Conservation (phyloP, 2,329 filamentous ascomycete species). For the Leptographium lundbergii region DNA sequence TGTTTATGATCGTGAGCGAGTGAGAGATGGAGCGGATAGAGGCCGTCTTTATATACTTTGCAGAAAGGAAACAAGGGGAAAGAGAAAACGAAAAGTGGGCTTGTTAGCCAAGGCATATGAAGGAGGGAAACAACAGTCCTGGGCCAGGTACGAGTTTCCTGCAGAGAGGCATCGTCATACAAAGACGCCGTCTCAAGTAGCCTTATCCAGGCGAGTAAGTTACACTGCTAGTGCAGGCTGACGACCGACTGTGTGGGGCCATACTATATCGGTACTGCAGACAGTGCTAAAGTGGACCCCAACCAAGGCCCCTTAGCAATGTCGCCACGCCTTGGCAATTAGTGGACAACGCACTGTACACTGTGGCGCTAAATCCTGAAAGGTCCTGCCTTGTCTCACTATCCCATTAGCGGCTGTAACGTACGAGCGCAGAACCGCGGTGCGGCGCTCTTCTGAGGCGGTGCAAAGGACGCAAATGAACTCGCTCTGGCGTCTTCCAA, state of each 20-base stretch:
- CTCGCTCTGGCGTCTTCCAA: background rate
- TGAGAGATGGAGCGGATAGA: background rate
- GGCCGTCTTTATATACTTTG: background rate
- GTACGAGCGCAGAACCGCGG: background rate
- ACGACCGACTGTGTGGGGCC: background rate
- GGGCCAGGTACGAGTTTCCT: background rate
- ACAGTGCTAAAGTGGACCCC: background rate
- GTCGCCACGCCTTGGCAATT: background rate
- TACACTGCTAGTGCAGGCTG: background rate
- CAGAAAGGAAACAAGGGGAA: background rate
- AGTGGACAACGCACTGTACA: background rate
- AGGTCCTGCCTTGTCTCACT: constrained; percentile 1
- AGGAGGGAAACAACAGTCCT: background rate
- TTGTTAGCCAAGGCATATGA: background rate
- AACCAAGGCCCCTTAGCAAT: background rate
- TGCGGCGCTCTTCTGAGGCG: background rate
- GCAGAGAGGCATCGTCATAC: background rate
- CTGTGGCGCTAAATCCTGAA: background rate
- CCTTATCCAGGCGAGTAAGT: background rate
- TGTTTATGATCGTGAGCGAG: background rate
- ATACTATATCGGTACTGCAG: too few species aligned
- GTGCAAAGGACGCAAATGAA: background rate
- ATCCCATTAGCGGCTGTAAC: background rate
- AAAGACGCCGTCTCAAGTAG: background rate
- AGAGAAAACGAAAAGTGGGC: background rate